Percentiles rank a stretch among this genome's conserved stretches.
phyloP scores from a whole-genome alignment of 208 protist species.

The Wallacemonas sp. region DNA sequence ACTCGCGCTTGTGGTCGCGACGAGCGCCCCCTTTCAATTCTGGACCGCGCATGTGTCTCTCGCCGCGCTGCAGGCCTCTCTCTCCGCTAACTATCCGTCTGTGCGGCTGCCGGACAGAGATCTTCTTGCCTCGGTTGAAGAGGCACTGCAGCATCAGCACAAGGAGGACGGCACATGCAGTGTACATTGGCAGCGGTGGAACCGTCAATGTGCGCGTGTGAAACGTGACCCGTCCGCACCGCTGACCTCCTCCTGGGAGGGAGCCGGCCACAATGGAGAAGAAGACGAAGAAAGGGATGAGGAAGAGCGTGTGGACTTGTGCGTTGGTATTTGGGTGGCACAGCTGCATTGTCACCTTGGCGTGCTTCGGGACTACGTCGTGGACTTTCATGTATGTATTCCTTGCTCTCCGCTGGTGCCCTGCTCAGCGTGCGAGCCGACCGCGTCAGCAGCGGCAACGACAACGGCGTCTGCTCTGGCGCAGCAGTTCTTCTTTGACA shows the following conservation, averaged over 20 bases:
- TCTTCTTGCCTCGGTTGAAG: neutral
- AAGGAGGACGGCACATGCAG: too few relatives aligned
- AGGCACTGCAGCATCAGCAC: neutral
- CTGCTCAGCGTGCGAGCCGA: slow-evolving; percentile 1
- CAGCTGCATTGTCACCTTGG: too few relatives aligned
- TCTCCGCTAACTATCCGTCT: neutral
- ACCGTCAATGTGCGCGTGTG: too few relatives aligned
- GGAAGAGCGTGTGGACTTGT: too few relatives aligned
- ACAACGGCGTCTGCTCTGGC: neutral
- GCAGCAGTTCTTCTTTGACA: slow-evolving; percentile 2
- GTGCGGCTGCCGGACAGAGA: slow-evolving; percentile 6
- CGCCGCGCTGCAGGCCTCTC: neutral
- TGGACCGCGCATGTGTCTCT: slow-evolving; percentile 7
- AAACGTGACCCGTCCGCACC: too few relatives aligned
- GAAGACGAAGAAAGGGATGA: too few relatives aligned
- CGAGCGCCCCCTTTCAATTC: neutral
- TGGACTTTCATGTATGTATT: neutral
- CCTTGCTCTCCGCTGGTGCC: neutral
- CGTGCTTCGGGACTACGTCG: slow-evolving; percentile 6
- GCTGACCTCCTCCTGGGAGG: too few relatives aligned
- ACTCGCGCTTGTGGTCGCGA: neutral
- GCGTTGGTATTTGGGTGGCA: too few relatives aligned
- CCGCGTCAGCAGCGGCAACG: too few relatives aligned
- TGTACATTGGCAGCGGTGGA: too few relatives aligned
- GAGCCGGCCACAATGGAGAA: too few relatives aligned